phyloP scores from a whole-genome alignment of 768 basidiomycete species.

The Suillus plorans region DNA sequence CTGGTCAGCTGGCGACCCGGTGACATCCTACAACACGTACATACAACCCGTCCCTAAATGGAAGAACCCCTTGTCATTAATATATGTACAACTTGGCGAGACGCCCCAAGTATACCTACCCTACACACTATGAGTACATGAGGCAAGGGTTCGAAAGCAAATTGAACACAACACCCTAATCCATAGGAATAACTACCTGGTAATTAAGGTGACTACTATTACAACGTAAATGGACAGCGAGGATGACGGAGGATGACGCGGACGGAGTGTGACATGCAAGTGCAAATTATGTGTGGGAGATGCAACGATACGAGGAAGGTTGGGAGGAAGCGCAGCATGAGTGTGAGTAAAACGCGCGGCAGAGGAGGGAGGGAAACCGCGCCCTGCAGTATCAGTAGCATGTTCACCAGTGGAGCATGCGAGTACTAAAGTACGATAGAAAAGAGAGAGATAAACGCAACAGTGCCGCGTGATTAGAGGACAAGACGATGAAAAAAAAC shows the following conservation, averaged over 20 bases:
- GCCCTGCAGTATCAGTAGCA: constrained; percentile 3
- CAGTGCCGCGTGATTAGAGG: constrained; percentile 3
- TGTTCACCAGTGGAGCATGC: constrained; percentile 6
- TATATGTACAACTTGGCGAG: not conserved
- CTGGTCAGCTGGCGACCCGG: not conserved
- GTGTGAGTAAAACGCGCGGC: not conserved
- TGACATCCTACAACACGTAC: too few species aligned
- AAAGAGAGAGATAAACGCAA: constrained; percentile 19
- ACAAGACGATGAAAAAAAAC: constrained; percentile 16
- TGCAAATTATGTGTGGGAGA: constrained; percentile 9
- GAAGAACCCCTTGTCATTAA: not conserved
- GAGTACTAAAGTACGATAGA: constrained; percentile 19
- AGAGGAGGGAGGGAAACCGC: not conserved
- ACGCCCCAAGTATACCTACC: not conserved
- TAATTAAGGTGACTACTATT: constrained; percentile 29
- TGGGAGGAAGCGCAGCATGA: constrained; percentile 1
- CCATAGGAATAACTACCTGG: constrained; percentile 14
- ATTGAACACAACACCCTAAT: constrained; percentile 8
- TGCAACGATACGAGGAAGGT: constrained; percentile 6
- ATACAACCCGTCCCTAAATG: not conserved
- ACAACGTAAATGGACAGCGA: constrained; percentile 33
- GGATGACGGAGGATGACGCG: constrained; percentile 8
- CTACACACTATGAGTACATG: not conserved
- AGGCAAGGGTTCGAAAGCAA: not conserved
- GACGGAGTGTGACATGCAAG: constrained; percentile 5